These are phyloP conservation scores for Cyphellophora europaea DNA, from an alignment of 2,329 filamentous ascomycete species.

Conservation along the genomic window DNA sequence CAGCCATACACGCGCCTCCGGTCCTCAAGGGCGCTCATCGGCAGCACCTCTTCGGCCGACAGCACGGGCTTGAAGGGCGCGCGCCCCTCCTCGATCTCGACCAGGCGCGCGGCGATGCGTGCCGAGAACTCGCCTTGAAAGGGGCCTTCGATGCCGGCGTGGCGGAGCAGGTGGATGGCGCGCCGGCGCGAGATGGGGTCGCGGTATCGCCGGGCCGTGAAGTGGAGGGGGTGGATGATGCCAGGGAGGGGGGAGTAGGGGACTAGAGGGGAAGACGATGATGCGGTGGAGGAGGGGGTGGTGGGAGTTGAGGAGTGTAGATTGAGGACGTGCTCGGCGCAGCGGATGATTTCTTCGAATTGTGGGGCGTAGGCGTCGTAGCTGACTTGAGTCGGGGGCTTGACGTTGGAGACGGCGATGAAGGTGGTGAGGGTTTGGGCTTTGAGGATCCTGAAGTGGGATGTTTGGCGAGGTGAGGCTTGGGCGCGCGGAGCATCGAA, in stretches of 20 bases:
- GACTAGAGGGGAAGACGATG: background rate
- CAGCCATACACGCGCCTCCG: constrained; percentile 4
- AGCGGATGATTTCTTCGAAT: constrained; percentile 5
- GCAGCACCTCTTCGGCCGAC: background rate
- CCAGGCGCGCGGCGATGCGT: constrained; percentile 2
- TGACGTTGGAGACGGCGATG: constrained; percentile 4
- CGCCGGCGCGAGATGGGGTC: constrained; percentile 1
- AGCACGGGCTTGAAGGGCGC: constrained; percentile 4
- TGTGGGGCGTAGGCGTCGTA: constrained; percentile 6
- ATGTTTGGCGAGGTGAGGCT: background rate
- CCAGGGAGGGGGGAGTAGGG: constrained; percentile 4
- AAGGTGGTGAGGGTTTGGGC: constrained; percentile 4
- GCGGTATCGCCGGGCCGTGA: constrained; percentile 6
- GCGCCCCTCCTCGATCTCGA: constrained; percentile 5
- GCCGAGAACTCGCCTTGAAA: constrained; percentile 6
- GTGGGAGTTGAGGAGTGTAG: background rate
- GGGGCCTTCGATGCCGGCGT: constrained; percentile 6
- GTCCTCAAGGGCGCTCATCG: constrained; percentile 1
- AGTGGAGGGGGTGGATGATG: constrained; percentile 6
- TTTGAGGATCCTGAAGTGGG: constrained; percentile 3
- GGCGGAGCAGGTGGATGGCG: constrained; percentile 4
- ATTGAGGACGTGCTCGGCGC: constrained; percentile 2
- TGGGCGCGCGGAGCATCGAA: background rate
- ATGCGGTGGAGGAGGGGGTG: background rate
- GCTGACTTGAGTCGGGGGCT: constrained; percentile 1